phyloP scores from a whole-genome alignment of 179 eudicot species.

The Beta macrorhiza region DNA sequence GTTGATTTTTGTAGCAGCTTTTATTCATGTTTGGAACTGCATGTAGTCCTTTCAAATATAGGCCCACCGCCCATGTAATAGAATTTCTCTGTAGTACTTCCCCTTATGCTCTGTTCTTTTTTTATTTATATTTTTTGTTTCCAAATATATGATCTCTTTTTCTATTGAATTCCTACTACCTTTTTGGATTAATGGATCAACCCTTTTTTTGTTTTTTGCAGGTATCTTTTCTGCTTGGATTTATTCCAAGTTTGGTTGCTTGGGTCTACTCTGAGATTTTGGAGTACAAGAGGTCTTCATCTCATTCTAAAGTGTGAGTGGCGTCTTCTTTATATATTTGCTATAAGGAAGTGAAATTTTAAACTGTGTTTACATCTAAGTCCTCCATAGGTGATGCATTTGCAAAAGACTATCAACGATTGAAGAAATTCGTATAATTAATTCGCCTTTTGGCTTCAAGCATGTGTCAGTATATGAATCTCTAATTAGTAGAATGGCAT shows the following conservation, averaged over 20 bases:
- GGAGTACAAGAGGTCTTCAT: slow-evolving; percentile 69
- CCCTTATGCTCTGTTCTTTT: neutral
- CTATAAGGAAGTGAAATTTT: neutral
- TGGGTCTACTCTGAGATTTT: slow-evolving; percentile 87
- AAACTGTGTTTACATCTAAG: neutral
- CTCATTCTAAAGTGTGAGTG: slow-evolving; percentile 83
- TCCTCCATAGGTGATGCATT: neutral
- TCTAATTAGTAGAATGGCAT: neutral
- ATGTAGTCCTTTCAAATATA: neutral
- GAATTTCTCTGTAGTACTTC: neutral
- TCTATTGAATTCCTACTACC: neutral
- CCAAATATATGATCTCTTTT: neutral
- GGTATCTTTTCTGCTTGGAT: slow-evolving; percentile 91
- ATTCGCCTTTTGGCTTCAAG: too few species aligned
- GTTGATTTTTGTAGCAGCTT: neutral
- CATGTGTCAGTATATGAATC: neutral
- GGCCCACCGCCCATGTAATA: neutral
- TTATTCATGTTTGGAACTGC: neutral
- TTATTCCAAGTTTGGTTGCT: slow-evolving; percentile 71
- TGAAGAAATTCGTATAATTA: neutral
- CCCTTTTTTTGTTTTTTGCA: slow-evolving; percentile 21
- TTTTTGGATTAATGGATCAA: slow-evolving; percentile 4
- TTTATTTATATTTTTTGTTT: neutral
- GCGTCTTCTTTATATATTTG: slow-evolving; percentile 1
- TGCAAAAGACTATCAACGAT: slow-evolving; percentile 1